A percentile compares a stretch with the other conserved stretches of the same genome.
Evolutionary conservation across 768 basidiomycete genomes (phyloP).

Genomic region (Mycena pura): DNA sequence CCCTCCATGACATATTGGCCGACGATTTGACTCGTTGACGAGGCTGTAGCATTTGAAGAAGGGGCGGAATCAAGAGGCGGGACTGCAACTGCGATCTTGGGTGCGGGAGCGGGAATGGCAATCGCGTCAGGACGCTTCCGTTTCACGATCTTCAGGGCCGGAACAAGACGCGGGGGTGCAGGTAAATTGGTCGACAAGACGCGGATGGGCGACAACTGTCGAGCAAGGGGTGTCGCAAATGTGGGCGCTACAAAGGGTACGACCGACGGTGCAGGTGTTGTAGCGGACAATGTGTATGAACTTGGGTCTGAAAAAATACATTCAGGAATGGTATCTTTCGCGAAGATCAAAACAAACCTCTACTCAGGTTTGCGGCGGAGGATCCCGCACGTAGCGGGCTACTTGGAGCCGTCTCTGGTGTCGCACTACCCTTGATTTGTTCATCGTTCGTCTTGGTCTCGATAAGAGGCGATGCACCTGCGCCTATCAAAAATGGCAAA

Average conservation of each 20-base stretch:
- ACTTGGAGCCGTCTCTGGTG: too few relatives aligned
- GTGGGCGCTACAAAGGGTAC: slow-evolving; percentile 16
- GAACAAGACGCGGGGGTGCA: slow-evolving; percentile 45
- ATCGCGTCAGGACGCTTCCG: slow-evolving; percentile 33
- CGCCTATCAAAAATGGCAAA: neutral
- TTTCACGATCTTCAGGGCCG: slow-evolving; percentile 58
- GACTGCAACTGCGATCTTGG: neutral
- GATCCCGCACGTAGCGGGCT: neutral
- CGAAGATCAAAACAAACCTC: neutral
- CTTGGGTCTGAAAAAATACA: neutral
- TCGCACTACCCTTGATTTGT: too few relatives aligned
- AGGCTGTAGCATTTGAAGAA: neutral
- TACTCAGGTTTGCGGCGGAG: neutral
- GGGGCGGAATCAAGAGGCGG: neutral
- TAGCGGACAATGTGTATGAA: slow-evolving; percentile 1
- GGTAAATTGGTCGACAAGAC: slow-evolving; percentile 19
- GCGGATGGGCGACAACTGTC: slow-evolving; percentile 17
- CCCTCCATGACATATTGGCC: slow-evolving; percentile 23
- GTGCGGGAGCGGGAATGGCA: too few relatives aligned
- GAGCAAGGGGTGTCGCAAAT: slow-evolving; percentile 11
- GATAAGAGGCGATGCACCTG: neutral
- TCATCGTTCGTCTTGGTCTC: too few relatives aligned
- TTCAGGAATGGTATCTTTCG: neutral
- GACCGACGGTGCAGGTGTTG: neutral
- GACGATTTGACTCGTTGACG: neutral